Base-by-base conservation (phyloP, 257 asterid genomes). In the Ligustrum vulgare region DNA sequence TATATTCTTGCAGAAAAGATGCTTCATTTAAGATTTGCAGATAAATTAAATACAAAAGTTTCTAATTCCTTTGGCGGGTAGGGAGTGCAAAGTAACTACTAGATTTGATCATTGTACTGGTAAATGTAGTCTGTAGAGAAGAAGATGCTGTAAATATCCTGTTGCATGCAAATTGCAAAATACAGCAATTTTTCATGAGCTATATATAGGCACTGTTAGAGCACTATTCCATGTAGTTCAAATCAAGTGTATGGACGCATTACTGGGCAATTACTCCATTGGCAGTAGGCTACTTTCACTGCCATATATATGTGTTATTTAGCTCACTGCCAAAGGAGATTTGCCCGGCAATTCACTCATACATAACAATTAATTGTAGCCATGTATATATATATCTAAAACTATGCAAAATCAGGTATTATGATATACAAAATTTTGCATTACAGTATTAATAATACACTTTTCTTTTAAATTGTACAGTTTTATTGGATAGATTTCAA, bases 251-350 rank as follows among this genome's bases (percentile, higher is more conserved):
- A 10, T 20, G 45, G 67, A 13, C 2, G 69, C 36, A 64, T 32
- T 64, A 25, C 69, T 64, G 69, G 69, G 31, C 36, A 64, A 64
- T 64, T 64, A 64, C 69, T 32, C 69, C 69, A 23, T 64, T 5
- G 69, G 69, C 69, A 64, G 69, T 64, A 25, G 69, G 13, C 36
- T 6, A 3, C 32, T 23, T 1, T 2, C n/a, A 62, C 35, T 49
- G 60, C 22, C 23, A 18, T 49, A 5, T 49, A 23, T 22, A 8
- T 0, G 60, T 4, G 18, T 25, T 1, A 11, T 31, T 64, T 2
- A 31, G 69, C 37, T 64, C 41, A 31, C 69, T 64, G 69, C 69
- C 69, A 64, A 64, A 64, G 69, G 22, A 64, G 69, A 64, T 64
- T 64, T 64, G 69, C 36, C 69, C 69, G 20, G 70, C 43, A 65